Percentiles rank a stretch among this genome's conserved stretches.
phyloP scores from a whole-genome alignment of 305 asterid genomes.

The Fraxinus floribunda region DNA sequence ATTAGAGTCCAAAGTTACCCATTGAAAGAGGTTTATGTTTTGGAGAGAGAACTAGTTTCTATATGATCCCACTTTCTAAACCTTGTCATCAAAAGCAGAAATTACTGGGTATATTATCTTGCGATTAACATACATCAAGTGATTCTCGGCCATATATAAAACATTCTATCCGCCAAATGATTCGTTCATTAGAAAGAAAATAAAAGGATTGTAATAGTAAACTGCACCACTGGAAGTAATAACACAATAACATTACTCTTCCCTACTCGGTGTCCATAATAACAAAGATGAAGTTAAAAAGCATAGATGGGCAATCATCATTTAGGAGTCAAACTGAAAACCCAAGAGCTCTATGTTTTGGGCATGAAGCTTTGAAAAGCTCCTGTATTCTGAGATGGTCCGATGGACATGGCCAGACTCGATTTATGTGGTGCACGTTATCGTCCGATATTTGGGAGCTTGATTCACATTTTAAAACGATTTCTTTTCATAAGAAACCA shows the following conservation, averaged over 20 bases:
- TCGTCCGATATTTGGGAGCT: neutral
- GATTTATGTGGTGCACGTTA: neutral
- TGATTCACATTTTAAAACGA: constrained; percentile 40
- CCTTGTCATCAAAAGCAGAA: neutral
- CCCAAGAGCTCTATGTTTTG: neutral
- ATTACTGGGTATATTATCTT: neutral
- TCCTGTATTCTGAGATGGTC: neutral
- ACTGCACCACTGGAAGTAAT: neutral
- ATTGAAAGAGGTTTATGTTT: neutral
- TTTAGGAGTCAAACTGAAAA: neutral
- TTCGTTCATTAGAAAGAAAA: neutral
- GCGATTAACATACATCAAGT: neutral
- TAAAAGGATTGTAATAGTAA: neutral
- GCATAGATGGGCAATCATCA: neutral
- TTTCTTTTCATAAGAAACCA: constrained; percentile 75
- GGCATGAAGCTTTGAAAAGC: neutral
- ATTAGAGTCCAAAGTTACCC: neutral
- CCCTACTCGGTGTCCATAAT: neutral
- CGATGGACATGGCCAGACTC: neutral
- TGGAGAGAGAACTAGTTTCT: neutral
- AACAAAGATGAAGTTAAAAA: neutral
- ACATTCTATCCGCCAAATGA: neutral
- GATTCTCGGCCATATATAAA: neutral
- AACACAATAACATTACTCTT: neutral
- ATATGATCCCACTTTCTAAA: neutral